phyloP scores from a whole-genome alignment of 2,329 filamentous ascomycete species.

The Pochonia chlamydosporia region DNA sequence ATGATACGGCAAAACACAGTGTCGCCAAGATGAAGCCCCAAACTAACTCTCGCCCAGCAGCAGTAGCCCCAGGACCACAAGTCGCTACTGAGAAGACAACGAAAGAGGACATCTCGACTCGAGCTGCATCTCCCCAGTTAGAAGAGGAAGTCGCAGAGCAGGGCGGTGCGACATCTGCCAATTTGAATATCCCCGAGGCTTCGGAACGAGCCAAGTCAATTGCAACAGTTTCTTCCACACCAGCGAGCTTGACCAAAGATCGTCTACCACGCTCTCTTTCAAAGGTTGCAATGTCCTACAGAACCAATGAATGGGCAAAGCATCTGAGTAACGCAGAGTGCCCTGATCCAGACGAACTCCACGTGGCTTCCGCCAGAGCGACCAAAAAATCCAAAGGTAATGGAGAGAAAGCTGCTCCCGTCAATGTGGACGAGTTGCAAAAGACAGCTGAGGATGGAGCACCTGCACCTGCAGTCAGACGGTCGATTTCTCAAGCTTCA shows the following conservation, averaged over 20 bases:
- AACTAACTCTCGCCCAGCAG: background rate
- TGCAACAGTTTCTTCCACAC: constrained; percentile 35
- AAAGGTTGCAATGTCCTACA: constrained; percentile 72
- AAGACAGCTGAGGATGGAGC: constrained; percentile 52
- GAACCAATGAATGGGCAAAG: constrained; percentile 96
- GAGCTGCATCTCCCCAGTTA: background rate
- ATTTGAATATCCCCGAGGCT: constrained; percentile 11
- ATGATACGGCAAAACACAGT: background rate
- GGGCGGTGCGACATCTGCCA: constrained; percentile 3
- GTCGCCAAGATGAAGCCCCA: background rate
- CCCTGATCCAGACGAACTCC: constrained; percentile 59
- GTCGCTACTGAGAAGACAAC: background rate
- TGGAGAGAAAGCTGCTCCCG: constrained; percentile 51
- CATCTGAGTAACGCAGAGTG: constrained; percentile 73
- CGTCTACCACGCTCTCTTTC: constrained; percentile 67
- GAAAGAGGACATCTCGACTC: background rate
- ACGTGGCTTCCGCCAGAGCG: constrained; percentile 29
- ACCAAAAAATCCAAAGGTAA: constrained; percentile 7
- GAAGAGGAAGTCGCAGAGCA: constrained; percentile 2
- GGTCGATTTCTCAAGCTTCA: constrained; percentile 24
- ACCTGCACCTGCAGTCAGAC: constrained; percentile 24
- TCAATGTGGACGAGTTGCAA: constrained; percentile 59
- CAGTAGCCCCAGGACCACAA: background rate
- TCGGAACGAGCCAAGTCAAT: constrained; percentile 33
- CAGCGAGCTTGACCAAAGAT: constrained; percentile 49